phyloP scores from a whole-genome alignment of 768 basidiomycete species.

The Lentinula sp. region DNA sequence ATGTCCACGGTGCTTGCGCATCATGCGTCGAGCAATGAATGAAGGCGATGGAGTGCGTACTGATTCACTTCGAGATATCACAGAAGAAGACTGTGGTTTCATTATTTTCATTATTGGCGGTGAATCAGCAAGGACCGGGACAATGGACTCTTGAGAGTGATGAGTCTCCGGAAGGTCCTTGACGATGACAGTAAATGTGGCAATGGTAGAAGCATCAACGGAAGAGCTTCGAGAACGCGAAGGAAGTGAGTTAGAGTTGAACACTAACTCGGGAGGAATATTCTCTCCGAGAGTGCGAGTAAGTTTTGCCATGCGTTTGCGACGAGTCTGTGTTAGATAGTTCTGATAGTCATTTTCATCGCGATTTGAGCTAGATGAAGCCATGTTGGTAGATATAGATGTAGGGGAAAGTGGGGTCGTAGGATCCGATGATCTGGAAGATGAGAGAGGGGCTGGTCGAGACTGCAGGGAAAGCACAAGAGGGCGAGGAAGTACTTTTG shows the following conservation, averaged over 20 bases:
- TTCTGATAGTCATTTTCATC: slow-evolving; percentile 7
- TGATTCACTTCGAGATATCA: not conserved
- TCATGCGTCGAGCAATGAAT: not conserved
- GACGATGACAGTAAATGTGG: not conserved
- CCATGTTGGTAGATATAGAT: not conserved
- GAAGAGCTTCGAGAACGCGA: not conserved
- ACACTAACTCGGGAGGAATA: slow-evolving; percentile 51
- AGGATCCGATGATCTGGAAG: not conserved
- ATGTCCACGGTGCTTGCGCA: not conserved
- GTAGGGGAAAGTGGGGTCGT: not conserved
- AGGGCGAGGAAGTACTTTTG: slow-evolving; percentile 7
- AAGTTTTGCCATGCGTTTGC: slow-evolving; percentile 54
- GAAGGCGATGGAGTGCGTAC: not conserved
- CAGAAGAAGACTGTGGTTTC: not conserved
- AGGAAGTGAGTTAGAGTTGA: slow-evolving; percentile 12
- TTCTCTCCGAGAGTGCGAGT: slow-evolving; percentile 52
- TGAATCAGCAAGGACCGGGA: too few relatives aligned
- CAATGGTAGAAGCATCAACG: not conserved
- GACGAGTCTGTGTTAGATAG: slow-evolving; percentile 14
- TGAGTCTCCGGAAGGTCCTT: not conserved
- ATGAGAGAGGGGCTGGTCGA: not conserved
- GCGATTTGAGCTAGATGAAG: slow-evolving; percentile 1
- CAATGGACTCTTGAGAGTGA: not conserved
- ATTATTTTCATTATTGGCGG: not conserved
- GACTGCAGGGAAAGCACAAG: slow-evolving; percentile 6